phyloP scores from a whole-genome alignment of 805 yeast species.

The Kuraishia molischiana region DNA sequence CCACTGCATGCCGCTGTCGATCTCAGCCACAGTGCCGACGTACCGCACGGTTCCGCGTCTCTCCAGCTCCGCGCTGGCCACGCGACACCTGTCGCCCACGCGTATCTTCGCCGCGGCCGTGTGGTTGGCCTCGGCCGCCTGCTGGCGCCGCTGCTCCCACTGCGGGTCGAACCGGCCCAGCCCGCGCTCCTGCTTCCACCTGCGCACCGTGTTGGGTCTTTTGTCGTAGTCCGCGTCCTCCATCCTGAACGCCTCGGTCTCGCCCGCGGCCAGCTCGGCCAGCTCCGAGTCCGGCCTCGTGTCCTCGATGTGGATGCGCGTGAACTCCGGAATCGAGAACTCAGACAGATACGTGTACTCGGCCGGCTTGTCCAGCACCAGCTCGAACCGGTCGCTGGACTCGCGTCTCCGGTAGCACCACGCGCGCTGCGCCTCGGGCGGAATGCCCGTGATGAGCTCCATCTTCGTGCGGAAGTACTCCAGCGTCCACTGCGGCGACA shows the following conservation, averaged over 20 bases:
- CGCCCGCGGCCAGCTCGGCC: slow-evolving; percentile 13
- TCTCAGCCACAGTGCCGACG: slow-evolving; percentile 57
- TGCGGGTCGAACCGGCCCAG: slow-evolving; percentile 68
- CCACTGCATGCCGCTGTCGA: slow-evolving; percentile 48
- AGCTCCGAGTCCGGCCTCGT: slow-evolving; percentile 41
- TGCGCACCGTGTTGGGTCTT: slow-evolving; percentile 52
- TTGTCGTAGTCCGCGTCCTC: slow-evolving; percentile 53
- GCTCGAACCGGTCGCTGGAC: slow-evolving; percentile 23
- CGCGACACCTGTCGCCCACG: slow-evolving; percentile 46
- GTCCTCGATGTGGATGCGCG: slow-evolving; percentile 52
- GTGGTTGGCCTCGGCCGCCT: slow-evolving; percentile 13
- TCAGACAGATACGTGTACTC: slow-evolving; percentile 13
- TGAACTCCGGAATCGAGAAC: slow-evolving; percentile 24
- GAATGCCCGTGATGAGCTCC: slow-evolving; percentile 69
- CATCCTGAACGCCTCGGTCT: slow-evolving; percentile 31
- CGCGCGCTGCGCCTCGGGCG: slow-evolving; percentile 43
- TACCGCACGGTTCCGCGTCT: slow-evolving; percentile 65
- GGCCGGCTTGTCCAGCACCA: slow-evolving; percentile 5
- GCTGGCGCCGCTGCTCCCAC: slow-evolving; percentile 20
- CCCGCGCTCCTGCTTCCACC: slow-evolving; percentile 64
- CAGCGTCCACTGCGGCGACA: slow-evolving; percentile 55
- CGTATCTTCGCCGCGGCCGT: slow-evolving; percentile 23
- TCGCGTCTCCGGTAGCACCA: slow-evolving; percentile 31
- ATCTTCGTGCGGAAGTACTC: slow-evolving; percentile 40
- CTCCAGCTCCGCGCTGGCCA: slow-evolving; percentile 26